Conservation (phyloP, 805 yeast species). For the Sugiyamaella boreocaroliniensis region DNA sequence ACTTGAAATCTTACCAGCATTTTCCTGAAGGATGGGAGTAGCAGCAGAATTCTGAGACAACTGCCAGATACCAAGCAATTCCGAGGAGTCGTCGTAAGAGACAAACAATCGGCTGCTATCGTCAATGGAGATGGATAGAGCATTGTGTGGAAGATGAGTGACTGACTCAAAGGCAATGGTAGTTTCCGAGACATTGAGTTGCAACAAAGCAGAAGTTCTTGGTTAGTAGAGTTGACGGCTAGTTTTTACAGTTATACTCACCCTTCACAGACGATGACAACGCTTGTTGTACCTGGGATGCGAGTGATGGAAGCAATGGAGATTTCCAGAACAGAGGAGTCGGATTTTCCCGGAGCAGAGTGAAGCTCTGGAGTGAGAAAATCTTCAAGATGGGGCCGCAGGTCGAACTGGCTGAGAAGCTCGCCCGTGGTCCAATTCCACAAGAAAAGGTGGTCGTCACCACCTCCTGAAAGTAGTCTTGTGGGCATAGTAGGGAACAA, state of each 20-base stretch:
- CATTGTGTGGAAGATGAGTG: constrained; percentile 23
- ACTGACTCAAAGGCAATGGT: constrained; percentile 22
- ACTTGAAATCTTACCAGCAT: neutral
- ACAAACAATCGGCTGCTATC: constrained; percentile 6
- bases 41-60: constrained; percentile 23
- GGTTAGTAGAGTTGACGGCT: constrained; percentile 11
- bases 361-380: constrained; percentile 39
- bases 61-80: constrained; percentile 13
- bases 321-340: neutral
- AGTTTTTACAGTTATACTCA: neutral
- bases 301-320: neutral
- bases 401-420: constrained; percentile 43
- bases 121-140: constrained; percentile 19
- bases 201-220: constrained; percentile 23
- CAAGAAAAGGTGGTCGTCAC: constrained; percentile 63
- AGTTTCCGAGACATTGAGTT: constrained; percentile 15
- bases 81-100: constrained; percentile 15
- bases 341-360: constrained; percentile 4
- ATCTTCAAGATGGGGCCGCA: constrained; percentile 37
- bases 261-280: constrained; percentile 25
- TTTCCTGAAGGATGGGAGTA: constrained; percentile 11
- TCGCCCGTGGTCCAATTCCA: constrained; percentile 74
- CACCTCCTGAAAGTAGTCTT: constrained; percentile 78
- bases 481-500: constrained; percentile 47
- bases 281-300: neutral